A percentile compares a stretch with the other conserved stretches of the same genome.
These are phyloP conservation scores for Phoenix roebelenii DNA, from an alignment of 176 grass and related monocot species.

Conservation along the genomic window DNA sequence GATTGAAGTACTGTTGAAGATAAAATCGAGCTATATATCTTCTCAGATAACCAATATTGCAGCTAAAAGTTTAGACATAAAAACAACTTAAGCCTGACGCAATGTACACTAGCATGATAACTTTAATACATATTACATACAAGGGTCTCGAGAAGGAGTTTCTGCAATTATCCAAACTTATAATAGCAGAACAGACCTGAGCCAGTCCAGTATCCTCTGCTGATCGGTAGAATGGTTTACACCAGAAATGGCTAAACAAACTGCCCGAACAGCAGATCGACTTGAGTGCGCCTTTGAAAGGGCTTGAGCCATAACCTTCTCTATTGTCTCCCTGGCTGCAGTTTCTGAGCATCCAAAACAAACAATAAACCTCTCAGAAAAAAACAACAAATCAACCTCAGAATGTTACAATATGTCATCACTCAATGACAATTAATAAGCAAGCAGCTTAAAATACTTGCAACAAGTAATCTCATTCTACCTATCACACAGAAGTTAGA, in stretches of 20 bases:
- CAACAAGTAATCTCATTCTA: too few species aligned
- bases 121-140: too few species aligned
- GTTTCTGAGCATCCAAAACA: constrained; percentile 41
- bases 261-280: constrained; percentile 50
- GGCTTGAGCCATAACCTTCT: constrained; percentile 64
- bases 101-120: too few species aligned
- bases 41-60: too few species aligned
- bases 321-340: constrained; percentile 56
- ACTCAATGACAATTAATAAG: too few species aligned
- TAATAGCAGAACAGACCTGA: constrained; percentile 33
- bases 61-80: too few species aligned
- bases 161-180: not conserved
- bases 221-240: constrained; percentile 90
- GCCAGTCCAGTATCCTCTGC: constrained; percentile 81
- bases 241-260: constrained; percentile 87
- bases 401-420: too few species aligned
- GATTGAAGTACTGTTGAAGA: too few species aligned
- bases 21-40: too few species aligned
- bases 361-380: not conserved
- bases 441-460: too few species aligned
- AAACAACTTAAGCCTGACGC: too few species aligned
- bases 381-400: constrained; percentile 3
- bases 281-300: constrained; percentile 46
- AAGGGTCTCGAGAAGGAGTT: not conserved
- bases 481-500: too few species aligned